phyloP scores from a whole-genome alignment of 1,284 basidiomycete species.

The Ustilago cynodontis region DNA sequence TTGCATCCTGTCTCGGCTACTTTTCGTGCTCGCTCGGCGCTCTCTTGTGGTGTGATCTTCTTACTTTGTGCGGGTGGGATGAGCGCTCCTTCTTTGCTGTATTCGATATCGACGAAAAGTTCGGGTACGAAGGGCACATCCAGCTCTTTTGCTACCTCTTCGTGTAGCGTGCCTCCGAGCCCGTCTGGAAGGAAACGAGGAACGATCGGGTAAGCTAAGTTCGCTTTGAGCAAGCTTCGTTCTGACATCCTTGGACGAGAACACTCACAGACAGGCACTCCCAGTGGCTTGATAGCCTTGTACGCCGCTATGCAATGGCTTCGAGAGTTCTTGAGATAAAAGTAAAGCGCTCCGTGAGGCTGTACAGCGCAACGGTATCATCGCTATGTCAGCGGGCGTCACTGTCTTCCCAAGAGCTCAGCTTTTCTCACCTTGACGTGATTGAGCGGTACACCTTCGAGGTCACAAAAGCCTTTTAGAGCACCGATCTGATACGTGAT shows the following conservation, averaged over 20 bases:
- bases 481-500: conserved; percentile 47
- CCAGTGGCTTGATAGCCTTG: conserved; percentile 38
- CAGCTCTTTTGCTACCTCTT: conserved; percentile 27
- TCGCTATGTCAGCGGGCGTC: not conserved
- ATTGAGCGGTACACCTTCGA: conserved; percentile 31
- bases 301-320: conserved; percentile 28
- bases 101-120: conserved; percentile 46
- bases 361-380: not conserved
- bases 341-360: conserved; percentile 44
- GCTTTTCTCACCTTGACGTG: conserved; percentile 35
- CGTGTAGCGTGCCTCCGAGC: conserved; percentile 31
- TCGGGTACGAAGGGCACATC: conserved; percentile 39
- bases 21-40: conserved; percentile 33
- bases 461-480: conserved; percentile 38
- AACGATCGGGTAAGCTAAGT: not conserved
- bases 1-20: conserved; percentile 28
- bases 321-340: conserved; percentile 33
- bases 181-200: conserved; percentile 18
- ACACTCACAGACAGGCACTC: conserved; percentile 35
- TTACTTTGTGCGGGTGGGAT: conserved; percentile 42
- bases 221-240: not conserved
- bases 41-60: conserved; percentile 33
- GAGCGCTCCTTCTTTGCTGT: conserved; percentile 34
- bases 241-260: not conserved
- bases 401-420: not conserved